Percentiles rank a stretch among this genome's conserved stretches.
These are phyloP conservation scores for Trematosphaeria pertusa DNA, from an alignment of 2,329 filamentous ascomycete genomes.

Conservation along the genomic window DNA sequence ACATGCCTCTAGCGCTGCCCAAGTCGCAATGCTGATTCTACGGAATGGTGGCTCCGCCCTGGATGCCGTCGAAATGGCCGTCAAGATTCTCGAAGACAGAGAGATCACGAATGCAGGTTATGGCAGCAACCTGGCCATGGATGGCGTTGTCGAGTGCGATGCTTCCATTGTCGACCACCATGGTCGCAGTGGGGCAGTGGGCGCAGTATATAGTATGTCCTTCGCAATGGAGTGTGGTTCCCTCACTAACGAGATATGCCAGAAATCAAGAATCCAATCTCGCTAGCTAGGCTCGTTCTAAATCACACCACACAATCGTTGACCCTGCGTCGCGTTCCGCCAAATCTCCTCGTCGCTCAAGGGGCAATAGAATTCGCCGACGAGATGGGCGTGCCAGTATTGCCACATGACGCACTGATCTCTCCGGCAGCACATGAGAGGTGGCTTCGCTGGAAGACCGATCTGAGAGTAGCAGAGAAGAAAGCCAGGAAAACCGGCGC, in stretches of 20 bases:
- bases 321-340: constrained; percentile 87
- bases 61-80: constrained; percentile 88
- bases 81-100: constrained; percentile 87
- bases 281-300: constrained; percentile 81
- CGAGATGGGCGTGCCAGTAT: constrained; percentile 74
- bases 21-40: constrained; percentile 80
- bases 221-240: constrained; percentile 18
- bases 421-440: constrained; percentile 80
- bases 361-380: constrained; percentile 88
- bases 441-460: constrained; percentile 76
- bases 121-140: constrained; percentile 91
- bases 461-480: constrained; percentile 69
- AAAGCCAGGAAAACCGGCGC: constrained; percentile 46
- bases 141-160: constrained; percentile 93
- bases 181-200: constrained; percentile 90
- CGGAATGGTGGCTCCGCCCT: constrained; percentile 79
- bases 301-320: constrained; percentile 77
- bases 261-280: constrained; percentile 95
- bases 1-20: constrained; percentile 70
- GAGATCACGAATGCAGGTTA: constrained; percentile 97
- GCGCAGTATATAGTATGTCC: constrained; percentile 82
- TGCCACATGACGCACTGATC: constrained; percentile 79
- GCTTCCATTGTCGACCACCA: constrained; percentile 90
- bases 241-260: constrained; percentile 17
- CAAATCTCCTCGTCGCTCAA: constrained; percentile 86